A percentile compares a stretch with the other conserved stretches of the same genome.
phyloP scores from a whole-genome alignment of 192 early-diverging fungal genomes.

The Podila clonocystis region DNA sequence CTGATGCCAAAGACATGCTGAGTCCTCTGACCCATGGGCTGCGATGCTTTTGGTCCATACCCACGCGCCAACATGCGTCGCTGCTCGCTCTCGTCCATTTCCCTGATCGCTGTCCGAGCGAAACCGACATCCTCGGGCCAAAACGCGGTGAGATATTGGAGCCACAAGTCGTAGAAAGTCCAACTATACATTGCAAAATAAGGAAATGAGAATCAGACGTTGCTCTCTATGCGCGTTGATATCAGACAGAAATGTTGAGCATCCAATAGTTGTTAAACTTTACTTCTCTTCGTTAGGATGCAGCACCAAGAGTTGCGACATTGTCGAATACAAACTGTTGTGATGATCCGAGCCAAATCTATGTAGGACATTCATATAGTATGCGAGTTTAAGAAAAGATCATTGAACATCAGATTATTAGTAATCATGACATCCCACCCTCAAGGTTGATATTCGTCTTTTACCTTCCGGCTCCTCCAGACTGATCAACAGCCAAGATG shows the following conservation, averaged over 20 bases:
- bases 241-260: not conserved
- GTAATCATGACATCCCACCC: not conserved
- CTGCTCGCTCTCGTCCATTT: conserved; percentile 26
- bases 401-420: too few species aligned
- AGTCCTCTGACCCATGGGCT: not conserved
- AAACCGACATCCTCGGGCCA: conserved; percentile 51
- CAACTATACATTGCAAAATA: conserved; percentile 6
- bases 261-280: not conserved
- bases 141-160: conserved; percentile 40
- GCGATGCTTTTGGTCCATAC: not conserved
- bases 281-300: conserved; percentile 43
- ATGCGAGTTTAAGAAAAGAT: not conserved
- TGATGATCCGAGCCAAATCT: conserved; percentile 47
- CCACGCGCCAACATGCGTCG: conserved; percentile 5
- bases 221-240: not conserved
- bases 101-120: conserved; percentile 21
- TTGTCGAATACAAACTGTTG: conserved; percentile 38
- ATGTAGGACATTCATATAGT: not conserved
- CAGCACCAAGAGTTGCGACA: conserved; percentile 37
- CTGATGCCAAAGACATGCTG: conserved; percentile 14
- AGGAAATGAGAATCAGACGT: not conserved
- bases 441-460: too few species aligned
- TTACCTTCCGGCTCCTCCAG: conserved; percentile 44
- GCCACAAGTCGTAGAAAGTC: conserved; percentile 43
- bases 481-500: conserved; percentile 30